Conservation (phyloP, 345 rosid species). For the Noccaea caerulescens region DNA sequence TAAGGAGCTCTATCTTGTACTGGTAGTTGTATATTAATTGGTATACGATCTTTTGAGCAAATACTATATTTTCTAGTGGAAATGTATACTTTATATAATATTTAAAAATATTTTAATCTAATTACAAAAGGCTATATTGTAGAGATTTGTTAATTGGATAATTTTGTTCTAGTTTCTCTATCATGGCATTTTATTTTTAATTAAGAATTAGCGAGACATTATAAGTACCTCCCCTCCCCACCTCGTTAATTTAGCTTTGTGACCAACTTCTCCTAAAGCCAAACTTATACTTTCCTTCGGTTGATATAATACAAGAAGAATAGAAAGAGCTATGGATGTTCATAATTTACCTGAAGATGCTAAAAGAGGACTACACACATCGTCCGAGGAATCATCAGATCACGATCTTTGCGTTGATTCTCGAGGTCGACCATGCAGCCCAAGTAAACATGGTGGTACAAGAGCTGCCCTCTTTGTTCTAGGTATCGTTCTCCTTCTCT, state of each 20-base stretch:
- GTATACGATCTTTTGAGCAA: no score
- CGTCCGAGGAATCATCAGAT: conserved; percentile 40
- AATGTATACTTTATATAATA: not conserved
- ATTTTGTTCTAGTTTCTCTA: conserved; percentile 14
- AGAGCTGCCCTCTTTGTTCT: conserved; percentile 71
- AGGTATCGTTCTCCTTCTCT: conserved; percentile 48
- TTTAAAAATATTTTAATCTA: not conserved
- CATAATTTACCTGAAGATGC: conserved; percentile 43
- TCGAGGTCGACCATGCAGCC: conserved; percentile 63
- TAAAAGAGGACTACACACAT: conserved; percentile 36
- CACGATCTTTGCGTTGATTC: conserved; percentile 57
- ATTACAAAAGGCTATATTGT: no score
- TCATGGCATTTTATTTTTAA: not conserved
- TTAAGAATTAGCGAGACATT: conserved; percentile 31
- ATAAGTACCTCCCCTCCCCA: conserved; percentile 45
- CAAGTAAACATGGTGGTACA: conserved; percentile 69
- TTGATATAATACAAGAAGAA: conserved; percentile 15
- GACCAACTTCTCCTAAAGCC: conserved; percentile 36
- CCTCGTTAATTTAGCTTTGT: conserved; percentile 35
- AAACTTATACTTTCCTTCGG: conserved; percentile 26
- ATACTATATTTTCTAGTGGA: no score
- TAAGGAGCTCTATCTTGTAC: no score
- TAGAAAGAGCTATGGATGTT: conserved; percentile 35
- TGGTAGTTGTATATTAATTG: no score
- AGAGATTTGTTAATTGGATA: not conserved